Evolutionary conservation across 805 yeast species (phyloP), one percentile per base, ranked within the genome.

Genomic region (Saturnispora diversa): DNA sequence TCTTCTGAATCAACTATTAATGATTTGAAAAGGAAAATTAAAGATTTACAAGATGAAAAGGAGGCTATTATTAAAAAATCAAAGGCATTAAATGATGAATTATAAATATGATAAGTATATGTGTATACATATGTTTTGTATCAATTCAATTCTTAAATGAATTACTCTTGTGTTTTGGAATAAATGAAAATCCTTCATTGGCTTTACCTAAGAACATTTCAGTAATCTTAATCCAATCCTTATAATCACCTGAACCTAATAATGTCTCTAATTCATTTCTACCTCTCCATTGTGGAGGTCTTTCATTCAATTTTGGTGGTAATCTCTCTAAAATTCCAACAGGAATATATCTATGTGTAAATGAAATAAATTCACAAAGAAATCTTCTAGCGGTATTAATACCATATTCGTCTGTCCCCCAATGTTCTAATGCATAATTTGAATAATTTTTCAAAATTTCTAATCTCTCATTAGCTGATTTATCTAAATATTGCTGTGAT

Each of bases 321-420:
- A 82, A 68, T 55, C 80, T 72, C 59, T 88, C 97, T 50, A 92
- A 70, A 33, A 92, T 79, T 1, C 97, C 98, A 49, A 86, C 80
- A 6, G 99, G 99, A 40, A 90, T 76, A 59, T 92, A 92, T 51
- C 99, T 69, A 58, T 92, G 94, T 51, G 94, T 84, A 62, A 92
- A 92, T 35, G 95, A 83, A 56, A 92, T 68, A 60, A 86, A 92
- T 62, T 92, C 99, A 64, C 97, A 90, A 70, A 90, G 66, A 61
- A 76, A 92, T 53, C 97, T 70, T 61, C 99, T 78, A 11, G 95
- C 80, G 49, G 76, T 76, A 44, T 84, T 81, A 42, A 92, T 74
- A 30, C 99, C 99, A 59, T 80, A 90, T 52, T 85, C 95, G 56
- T 92, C 99, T 0, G 95, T 72, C 5, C 99, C 98, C 97, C 98